Evolutionary conservation across 768 basidiomycete genomes (phyloP).

Genomic region (Kwoniella heveanensis): DNA sequence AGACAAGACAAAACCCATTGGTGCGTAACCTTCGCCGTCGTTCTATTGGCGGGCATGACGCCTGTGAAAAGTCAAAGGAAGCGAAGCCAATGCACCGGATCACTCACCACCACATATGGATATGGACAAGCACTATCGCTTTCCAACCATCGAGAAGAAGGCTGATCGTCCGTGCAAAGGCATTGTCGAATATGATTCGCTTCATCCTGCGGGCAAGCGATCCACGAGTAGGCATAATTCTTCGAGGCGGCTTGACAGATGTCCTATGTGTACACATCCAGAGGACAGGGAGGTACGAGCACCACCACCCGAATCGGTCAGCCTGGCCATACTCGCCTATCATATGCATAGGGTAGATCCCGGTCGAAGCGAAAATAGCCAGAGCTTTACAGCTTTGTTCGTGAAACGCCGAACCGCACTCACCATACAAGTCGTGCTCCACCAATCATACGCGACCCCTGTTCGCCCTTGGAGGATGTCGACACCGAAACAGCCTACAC

Average conservation of each 20-base stretch:
- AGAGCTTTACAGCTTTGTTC: too few species aligned
- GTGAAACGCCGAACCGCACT: neutral
- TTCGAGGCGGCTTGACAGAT: neutral
- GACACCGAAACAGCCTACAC: neutral
- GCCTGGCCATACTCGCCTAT: too few species aligned
- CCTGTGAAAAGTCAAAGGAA: too few species aligned
- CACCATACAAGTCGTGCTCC: neutral
- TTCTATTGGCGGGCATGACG: too few species aligned
- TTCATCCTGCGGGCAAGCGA: neutral
- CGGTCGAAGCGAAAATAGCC: too few species aligned
- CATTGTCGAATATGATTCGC: neutral
- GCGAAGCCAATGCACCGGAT: too few species aligned
- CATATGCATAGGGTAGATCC: too few species aligned
- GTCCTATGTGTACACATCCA: too few species aligned
- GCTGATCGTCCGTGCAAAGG: neutral
- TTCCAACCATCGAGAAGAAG: neutral
- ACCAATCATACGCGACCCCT: neutral
- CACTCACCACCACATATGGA: neutral
- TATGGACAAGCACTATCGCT: slow-evolving; percentile 4
- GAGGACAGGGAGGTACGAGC: too few species aligned
- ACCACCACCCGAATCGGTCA: too few species aligned
- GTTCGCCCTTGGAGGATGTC: neutral
- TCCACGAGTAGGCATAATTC: neutral
- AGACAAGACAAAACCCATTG: too few species aligned
- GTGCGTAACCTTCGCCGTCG: too few species aligned